phyloP scores from a whole-genome alignment of 768 basidiomycete species.

The Naganishia kalamii region DNA sequence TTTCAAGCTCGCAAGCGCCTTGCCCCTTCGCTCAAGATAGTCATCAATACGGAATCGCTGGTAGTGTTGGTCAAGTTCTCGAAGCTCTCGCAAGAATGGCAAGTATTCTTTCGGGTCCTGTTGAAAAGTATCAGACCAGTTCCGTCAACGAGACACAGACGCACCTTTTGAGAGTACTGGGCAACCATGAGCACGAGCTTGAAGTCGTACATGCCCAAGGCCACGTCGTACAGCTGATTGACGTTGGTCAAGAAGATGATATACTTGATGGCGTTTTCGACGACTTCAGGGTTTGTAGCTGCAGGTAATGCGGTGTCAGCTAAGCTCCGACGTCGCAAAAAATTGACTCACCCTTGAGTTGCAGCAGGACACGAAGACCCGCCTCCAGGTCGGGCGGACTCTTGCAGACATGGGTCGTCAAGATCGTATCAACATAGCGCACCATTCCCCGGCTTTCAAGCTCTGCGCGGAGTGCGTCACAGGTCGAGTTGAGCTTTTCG shows the following conservation, averaged over 20 bases:
- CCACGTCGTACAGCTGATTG: slow-evolving; percentile 81
- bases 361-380: slow-evolving; percentile 66
- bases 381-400: slow-evolving; percentile 84
- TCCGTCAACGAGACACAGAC: not conserved
- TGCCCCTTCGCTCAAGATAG: slow-evolving; percentile 68
- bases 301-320: slow-evolving; percentile 3
- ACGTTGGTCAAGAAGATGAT: slow-evolving; percentile 96
- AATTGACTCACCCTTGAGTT: slow-evolving; percentile 62
- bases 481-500: slow-evolving; percentile 60
- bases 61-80: slow-evolving; percentile 69
- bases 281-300: slow-evolving; percentile 64
- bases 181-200: slow-evolving; percentile 90
- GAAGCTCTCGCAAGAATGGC: slow-evolving; percentile 86
- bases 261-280: slow-evolving; percentile 96
- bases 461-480: slow-evolving; percentile 66
- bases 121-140: not conserved
- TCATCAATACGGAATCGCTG: slow-evolving; percentile 90
- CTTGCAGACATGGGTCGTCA: slow-evolving; percentile 90
- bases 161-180: slow-evolving; percentile 90
- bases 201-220: slow-evolving; percentile 98
- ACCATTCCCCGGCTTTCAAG: slow-evolving; percentile 64
- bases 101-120: slow-evolving; percentile 97
- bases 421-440: slow-evolving; percentile 79
- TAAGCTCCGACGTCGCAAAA: not conserved
- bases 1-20: slow-evolving; percentile 67